Evolutionary conservation across 164 flowering plant species (phyloP), one percentile per base, ranked within the genome.

Genomic region (Tinospora cordifolia): DNA sequence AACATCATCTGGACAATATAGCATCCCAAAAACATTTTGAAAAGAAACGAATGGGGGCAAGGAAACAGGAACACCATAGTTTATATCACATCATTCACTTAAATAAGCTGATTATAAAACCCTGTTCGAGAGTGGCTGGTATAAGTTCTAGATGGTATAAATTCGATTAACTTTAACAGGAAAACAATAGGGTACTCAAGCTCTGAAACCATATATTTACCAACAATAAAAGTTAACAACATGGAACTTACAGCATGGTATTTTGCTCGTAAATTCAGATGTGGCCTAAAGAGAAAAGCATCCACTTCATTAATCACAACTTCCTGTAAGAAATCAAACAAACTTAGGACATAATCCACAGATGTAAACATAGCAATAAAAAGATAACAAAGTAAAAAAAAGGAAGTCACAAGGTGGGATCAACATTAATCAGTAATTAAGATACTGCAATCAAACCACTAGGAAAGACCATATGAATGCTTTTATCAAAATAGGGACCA

Each of bases 261-360:
- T 79, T 92, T 88, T 49, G 98, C 86, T 67, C 88, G 82, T 74
- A 84, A 68, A 64, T 86, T 91, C 82, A 95, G 76, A 79, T 84
- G 94, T 73, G 97, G 98, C 4, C 97, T 89, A 72, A 95, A 95
- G 62, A 95, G 87, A 82, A 95, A 92, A 63, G 86, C 75, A 74
- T 95, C 98, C 78, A 95, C 99, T 80, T 95, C 97, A 22, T 87
- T 90, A 80, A 95, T 92, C 66, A 95, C 98, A 67, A 95, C 97
- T 74, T 81, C 87, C 99, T 94, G 92, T 44, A 78, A 34, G 80
- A 39, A 47, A 59, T 41, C 68, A 27, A 27, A 30, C 11, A 44
- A 15, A 13, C 17, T 70, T 66, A 74, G 67, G 26, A 71, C 51
- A 63, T 6, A 69, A 38, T 47, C 11, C 62, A 9, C 40, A 65